phyloP scores from a whole-genome alignment of 1,284 basidiomycete species.

The Athelia sp. region DNA sequence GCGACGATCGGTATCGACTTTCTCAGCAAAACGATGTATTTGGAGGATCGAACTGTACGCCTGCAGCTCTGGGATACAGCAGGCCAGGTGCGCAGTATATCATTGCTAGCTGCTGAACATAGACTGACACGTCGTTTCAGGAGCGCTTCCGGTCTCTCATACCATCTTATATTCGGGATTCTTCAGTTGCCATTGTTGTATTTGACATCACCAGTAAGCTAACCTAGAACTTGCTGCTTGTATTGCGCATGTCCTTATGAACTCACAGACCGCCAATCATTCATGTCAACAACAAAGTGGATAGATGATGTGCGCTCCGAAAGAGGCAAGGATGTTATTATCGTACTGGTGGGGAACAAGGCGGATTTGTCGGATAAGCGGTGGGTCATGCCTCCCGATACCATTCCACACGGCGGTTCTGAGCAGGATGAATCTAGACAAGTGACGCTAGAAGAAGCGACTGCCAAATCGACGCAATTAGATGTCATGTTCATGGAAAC shows the following conservation, averaged over 20 bases:
- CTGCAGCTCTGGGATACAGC: constrained; percentile 99
- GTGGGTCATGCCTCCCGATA: no score
- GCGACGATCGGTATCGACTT: constrained; percentile 99
- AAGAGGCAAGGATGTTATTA: constrained; percentile 96
- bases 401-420: no score
- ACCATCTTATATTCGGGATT: constrained; percentile 98
- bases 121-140: constrained; percentile 33
- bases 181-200: constrained; percentile 96
- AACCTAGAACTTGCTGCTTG: constrained; percentile 2
- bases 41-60: constrained; percentile 97
- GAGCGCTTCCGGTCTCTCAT: constrained; percentile 98
- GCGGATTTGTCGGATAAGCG: constrained; percentile 94
- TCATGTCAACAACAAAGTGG: constrained; percentile 98
- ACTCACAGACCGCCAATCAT: constrained; percentile 83
- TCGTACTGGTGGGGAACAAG: constrained; percentile 98
- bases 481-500: constrained; percentile 99
- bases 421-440: no score
- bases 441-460: constrained; percentile 98
- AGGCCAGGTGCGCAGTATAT: constrained; percentile 63
- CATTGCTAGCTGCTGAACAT: background rate
- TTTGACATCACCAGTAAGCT: constrained; percentile 96
- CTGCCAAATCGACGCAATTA: constrained; percentile 87
- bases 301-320: constrained; percentile 99
- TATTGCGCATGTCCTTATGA: background rate
- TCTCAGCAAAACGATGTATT: constrained; percentile 99